phyloP scores from a whole-genome alignment of 1,284 basidiomycete species.

The Ceratobasidium sp. region DNA sequence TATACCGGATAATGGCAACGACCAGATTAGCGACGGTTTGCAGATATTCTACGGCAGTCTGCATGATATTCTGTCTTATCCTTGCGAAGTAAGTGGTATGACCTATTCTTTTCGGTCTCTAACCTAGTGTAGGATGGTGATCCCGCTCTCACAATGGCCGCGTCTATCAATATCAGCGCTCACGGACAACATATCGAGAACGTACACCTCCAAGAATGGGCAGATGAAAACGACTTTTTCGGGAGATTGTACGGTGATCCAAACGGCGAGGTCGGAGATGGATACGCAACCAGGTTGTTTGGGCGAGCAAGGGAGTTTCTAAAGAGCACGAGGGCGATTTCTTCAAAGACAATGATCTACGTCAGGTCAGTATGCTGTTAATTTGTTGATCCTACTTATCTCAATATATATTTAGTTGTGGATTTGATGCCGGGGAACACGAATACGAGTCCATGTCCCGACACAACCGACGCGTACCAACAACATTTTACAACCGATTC shows the following conservation, averaged over 20 bases:
- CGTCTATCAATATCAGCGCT: slow-evolving; percentile 74
- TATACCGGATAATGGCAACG: neutral
- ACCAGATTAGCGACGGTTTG: slow-evolving; percentile 62
- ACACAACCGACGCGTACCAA: slow-evolving; percentile 90
- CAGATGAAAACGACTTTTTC: slow-evolving; percentile 81
- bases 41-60: slow-evolving; percentile 88
- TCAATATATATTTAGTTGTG: slow-evolving; percentile 66
- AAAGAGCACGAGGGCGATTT: slow-evolving; percentile 68
- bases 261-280: neutral
- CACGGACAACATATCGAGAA: slow-evolving; percentile 95
- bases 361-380: slow-evolving; percentile 70
- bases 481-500: slow-evolving; percentile 87
- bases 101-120: neutral
- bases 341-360: slow-evolving; percentile 82
- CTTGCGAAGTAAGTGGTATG: slow-evolving; percentile 77
- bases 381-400: neutral
- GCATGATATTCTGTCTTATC: slow-evolving; percentile 92
- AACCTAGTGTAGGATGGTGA: slow-evolving; percentile 75
- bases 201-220: slow-evolving; percentile 85
- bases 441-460: slow-evolving; percentile 93
- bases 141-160: slow-evolving; percentile 79
- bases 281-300: slow-evolving; percentile 75
- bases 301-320: slow-evolving; percentile 79
- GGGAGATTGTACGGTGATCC: slow-evolving; percentile 70
- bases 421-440: slow-evolving; percentile 94